Conservation (phyloP, 2,329 filamentous ascomycete genomes). For the Pseudogymnoascus sp. region DNA sequence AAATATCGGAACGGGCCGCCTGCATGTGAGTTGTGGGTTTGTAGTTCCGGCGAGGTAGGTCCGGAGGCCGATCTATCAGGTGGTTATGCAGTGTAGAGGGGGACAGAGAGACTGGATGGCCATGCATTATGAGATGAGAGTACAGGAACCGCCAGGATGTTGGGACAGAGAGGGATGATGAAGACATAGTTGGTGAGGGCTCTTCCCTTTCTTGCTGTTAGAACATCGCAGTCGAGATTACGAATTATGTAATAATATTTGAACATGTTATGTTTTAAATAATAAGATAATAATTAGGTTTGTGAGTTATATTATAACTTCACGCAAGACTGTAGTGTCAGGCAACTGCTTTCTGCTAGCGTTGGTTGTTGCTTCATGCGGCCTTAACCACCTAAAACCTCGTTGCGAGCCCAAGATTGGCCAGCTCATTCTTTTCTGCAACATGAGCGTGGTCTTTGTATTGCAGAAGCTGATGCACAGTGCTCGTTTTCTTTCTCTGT, state of each 20-base stretch:
- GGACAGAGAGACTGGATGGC: background rate
- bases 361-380: background rate
- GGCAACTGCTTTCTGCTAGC: background rate
- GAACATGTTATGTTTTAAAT: background rate
- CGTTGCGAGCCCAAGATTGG: background rate
- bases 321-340: background rate
- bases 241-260: background rate
- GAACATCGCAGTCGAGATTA: background rate
- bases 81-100: background rate
- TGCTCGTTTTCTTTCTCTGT: background rate
- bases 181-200: background rate
- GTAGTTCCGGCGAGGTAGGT: background rate
- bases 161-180: background rate
- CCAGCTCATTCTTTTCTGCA: background rate
- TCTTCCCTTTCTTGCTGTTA: background rate
- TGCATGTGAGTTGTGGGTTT: background rate
- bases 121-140: background rate
- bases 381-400: background rate
- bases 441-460: too few species aligned
- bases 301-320: background rate
- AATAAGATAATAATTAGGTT: background rate
- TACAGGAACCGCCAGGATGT: background rate
- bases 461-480: background rate
- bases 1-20: background rate
- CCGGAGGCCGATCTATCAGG: background rate